Evolutionary conservation across 2,329 filamentous ascomycete genomes (phyloP).

Genomic region (Aspergillus chevalieri): DNA sequence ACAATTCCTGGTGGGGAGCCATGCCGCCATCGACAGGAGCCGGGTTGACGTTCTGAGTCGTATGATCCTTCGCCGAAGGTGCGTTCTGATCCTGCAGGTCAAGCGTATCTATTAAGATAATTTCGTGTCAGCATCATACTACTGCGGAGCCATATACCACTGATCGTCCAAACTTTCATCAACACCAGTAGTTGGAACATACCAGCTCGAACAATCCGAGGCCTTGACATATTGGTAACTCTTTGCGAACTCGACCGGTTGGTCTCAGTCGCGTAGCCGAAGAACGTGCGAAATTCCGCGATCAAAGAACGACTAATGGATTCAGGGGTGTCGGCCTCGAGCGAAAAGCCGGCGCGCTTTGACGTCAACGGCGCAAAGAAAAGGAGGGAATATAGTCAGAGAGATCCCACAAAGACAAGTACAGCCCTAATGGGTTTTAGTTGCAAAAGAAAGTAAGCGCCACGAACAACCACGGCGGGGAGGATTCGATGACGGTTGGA

Average conservation of each 20-base stretch:
- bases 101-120: conserved; percentile 65
- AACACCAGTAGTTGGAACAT: conserved; percentile 12
- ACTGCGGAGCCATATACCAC: background rate
- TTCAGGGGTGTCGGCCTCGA: conserved; percentile 10
- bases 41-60: conserved; percentile 49
- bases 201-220: conserved; percentile 44
- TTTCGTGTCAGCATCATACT: background rate
- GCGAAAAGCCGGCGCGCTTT: conserved; percentile 6
- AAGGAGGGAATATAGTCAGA: background rate
- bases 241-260: conserved; percentile 6
- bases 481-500: conserved; percentile 1
- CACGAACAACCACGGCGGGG: conserved; percentile 14
- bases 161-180: conserved; percentile 7
- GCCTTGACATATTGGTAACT: conserved; percentile 33
- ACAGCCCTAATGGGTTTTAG: background rate
- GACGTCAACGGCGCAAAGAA: background rate
- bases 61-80: conserved; percentile 79
- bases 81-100: conserved; percentile 81
- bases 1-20: conserved; percentile 78
- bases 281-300: conserved; percentile 6
- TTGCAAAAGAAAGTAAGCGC: conserved; percentile 8
- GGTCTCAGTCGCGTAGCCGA: conserved; percentile 10
- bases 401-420: background rate
- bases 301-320: conserved; percentile 16
- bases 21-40: conserved; percentile 50